A percentile compares a stretch with the other conserved stretches of the same genome.
Conservation (phyloP, 305 asterid species). For the Coffea humblotiana region DNA sequence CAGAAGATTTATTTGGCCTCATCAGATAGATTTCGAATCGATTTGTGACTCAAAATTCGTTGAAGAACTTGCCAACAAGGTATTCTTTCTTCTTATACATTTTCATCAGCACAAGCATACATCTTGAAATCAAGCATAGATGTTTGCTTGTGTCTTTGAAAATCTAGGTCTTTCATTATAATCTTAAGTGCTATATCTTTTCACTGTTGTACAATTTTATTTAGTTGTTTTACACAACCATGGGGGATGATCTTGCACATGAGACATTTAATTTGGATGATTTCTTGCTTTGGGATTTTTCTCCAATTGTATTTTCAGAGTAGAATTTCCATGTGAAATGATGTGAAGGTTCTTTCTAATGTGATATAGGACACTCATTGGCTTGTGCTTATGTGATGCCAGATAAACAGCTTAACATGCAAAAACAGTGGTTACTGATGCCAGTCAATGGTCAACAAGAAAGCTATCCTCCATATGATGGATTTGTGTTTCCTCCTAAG, state of each 20-base stretch:
- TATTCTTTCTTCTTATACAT: not conserved
- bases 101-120: not conserved
- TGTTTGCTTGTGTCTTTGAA: not conserved
- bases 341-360: not conserved
- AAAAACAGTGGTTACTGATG: conserved; percentile 15
- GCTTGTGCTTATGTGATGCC: conserved; percentile 18
- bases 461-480: conserved; percentile 11
- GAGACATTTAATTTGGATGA: not conserved
- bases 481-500: conserved; percentile 6
- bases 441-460: conserved; percentile 19
- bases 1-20: not conserved
- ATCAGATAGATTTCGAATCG: not conserved
- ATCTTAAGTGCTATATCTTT: not conserved
- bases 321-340: not conserved
- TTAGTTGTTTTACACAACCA: not conserved
- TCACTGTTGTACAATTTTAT: not conserved
- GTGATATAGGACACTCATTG: conserved; percentile 6
- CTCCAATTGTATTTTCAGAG: not conserved
- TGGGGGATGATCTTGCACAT: not conserved
- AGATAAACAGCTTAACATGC: conserved; percentile 4
- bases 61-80: not conserved
- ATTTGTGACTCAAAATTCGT: not conserved
- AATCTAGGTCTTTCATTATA: not conserved
- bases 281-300: not conserved
- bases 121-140: not conserved